Evolutionary conservation across 1,284 basidiomycete genomes (phyloP).

Genomic region (Apiotrichum laibachii): DNA sequence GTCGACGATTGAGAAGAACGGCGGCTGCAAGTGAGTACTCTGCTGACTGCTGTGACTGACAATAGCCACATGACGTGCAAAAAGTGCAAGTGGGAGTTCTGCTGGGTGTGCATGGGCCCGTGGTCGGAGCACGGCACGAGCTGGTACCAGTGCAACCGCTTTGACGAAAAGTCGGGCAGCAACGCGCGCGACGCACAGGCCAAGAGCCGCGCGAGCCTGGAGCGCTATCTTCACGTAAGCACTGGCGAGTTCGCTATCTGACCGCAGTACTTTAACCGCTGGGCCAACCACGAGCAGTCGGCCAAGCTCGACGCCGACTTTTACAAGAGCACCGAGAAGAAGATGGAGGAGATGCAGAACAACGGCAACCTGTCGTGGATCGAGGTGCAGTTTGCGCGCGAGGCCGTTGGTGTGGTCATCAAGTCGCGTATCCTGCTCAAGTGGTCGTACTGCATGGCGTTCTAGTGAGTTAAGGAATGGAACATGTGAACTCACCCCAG

Average conservation of each 20-base stretch:
- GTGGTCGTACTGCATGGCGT: slow-evolving; percentile 99
- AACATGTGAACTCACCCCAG: slow-evolving; percentile 22
- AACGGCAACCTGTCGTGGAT: slow-evolving; percentile 92
- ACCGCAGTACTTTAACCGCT: slow-evolving; percentile 88
- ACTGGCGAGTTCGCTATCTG: not conserved
- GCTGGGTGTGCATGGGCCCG: slow-evolving; percentile 69
- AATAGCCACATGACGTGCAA: slow-evolving; percentile 98
- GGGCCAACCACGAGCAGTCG: slow-evolving; percentile 97
- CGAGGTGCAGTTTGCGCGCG: slow-evolving; percentile 97
- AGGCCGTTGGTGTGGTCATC: slow-evolving; percentile 86
- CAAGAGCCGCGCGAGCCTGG: slow-evolving; percentile 78
- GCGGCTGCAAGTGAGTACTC: slow-evolving; percentile 89
- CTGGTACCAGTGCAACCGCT: slow-evolving; percentile 98
- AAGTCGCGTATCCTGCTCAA: slow-evolving; percentile 94
- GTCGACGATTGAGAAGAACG: slow-evolving; percentile 99
- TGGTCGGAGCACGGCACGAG: slow-evolving; percentile 97
- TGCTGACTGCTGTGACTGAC: not conserved
- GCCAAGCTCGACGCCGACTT: slow-evolving; percentile 91
- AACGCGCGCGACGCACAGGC: slow-evolving; percentile 89
- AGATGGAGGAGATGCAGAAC: slow-evolving; percentile 99
- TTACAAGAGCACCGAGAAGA: slow-evolving; percentile 94
- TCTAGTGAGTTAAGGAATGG: slow-evolving; percentile 59
- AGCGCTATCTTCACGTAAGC: slow-evolving; percentile 91
- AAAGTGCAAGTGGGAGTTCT: slow-evolving; percentile 87
- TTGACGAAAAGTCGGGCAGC: slow-evolving; percentile 85